Conservation (phyloP, 2,329 filamentous ascomycete species). For the Neonectria faginata region DNA sequence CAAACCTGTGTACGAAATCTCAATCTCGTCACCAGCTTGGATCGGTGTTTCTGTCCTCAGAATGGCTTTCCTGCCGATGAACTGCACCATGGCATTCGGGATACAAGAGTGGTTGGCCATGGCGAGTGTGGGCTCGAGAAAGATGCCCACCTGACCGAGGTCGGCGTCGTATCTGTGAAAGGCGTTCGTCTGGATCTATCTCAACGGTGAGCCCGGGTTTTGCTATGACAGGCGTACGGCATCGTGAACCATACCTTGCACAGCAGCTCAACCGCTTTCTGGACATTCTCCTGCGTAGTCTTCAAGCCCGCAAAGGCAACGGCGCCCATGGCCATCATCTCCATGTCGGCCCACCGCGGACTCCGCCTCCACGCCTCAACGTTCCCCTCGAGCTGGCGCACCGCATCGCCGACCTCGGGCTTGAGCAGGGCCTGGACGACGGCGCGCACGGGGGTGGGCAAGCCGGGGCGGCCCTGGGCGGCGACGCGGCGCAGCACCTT, state of each 20-base stretch:
- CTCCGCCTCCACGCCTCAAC: slow-evolving; percentile 52
- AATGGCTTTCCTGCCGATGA: slow-evolving; percentile 62
- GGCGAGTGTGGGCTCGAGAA: slow-evolving; percentile 66
- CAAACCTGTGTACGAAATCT: slow-evolving; percentile 71
- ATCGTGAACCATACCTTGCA: slow-evolving; percentile 62
- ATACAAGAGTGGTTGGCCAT: slow-evolving; percentile 73
- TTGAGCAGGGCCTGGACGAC: slow-evolving; percentile 63
- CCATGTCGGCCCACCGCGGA: slow-evolving; percentile 60
- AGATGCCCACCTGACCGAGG: slow-evolving; percentile 64
- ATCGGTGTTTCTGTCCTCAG: slow-evolving; percentile 65
- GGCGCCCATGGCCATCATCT: slow-evolving; percentile 59
- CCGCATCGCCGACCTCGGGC: slow-evolving; percentile 48
- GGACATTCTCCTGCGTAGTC: slow-evolving; percentile 51
- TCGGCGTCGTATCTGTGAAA: slow-evolving; percentile 69
- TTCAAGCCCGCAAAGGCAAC: slow-evolving; percentile 57
- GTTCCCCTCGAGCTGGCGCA: slow-evolving; percentile 61
- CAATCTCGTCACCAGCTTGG: slow-evolving; percentile 65
- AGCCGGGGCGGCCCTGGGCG: slow-evolving; percentile 39
- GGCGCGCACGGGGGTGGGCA: slow-evolving; percentile 68
- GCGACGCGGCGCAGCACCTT: slow-evolving; percentile 53
- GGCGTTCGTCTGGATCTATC: slow-evolving; percentile 70
- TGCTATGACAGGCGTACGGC: neutral
- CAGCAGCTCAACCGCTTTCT: slow-evolving; percentile 59
- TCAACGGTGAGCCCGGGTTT: slow-evolving; percentile 11
- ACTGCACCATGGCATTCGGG: slow-evolving; percentile 70